Evolutionary conservation across 345 rosid species (phyloP).

Genomic region (Odontarrhena argentea): DNA sequence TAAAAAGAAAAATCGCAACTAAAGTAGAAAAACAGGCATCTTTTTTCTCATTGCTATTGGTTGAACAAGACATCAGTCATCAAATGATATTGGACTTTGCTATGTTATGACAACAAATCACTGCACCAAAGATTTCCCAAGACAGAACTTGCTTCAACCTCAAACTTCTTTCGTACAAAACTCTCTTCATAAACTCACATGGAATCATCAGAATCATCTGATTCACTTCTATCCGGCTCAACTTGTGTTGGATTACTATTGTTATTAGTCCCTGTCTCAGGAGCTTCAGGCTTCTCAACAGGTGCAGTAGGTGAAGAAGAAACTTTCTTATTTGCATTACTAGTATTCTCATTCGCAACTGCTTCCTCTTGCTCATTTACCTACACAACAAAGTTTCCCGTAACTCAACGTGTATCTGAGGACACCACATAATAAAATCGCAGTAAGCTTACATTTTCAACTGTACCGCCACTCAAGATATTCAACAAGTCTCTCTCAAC

Average conservation of each 20-base stretch:
- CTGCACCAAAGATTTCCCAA: background rate
- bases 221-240: slow-evolving; percentile 67
- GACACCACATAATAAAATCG: background rate
- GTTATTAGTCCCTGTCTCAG: slow-evolving; percentile 47
- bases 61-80: too few relatives aligned
- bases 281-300: slow-evolving; percentile 62
- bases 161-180: background rate
- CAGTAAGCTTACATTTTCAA: slow-evolving; percentile 57
- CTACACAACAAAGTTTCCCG: slow-evolving; percentile 40
- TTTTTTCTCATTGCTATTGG: too few relatives aligned
- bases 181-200: slow-evolving; percentile 38
- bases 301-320: slow-evolving; percentile 48
- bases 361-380: slow-evolving; percentile 72
- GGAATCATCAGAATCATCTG: slow-evolving; percentile 96
- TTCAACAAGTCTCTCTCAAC: slow-evolving; percentile 87
- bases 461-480: slow-evolving; percentile 85
- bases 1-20: too few relatives aligned
- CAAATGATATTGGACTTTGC: too few relatives aligned
- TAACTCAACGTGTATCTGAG: background rate
- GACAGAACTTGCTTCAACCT: background rate
- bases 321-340: slow-evolving; percentile 55
- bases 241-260: slow-evolving; percentile 45
- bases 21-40: too few relatives aligned
- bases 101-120: too few relatives aligned
- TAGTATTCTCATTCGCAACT: slow-evolving; percentile 49